Evolutionary conservation across 495 filamentous ascomycete species (phyloP).

Genomic region (Penicillium goetzii): DNA sequence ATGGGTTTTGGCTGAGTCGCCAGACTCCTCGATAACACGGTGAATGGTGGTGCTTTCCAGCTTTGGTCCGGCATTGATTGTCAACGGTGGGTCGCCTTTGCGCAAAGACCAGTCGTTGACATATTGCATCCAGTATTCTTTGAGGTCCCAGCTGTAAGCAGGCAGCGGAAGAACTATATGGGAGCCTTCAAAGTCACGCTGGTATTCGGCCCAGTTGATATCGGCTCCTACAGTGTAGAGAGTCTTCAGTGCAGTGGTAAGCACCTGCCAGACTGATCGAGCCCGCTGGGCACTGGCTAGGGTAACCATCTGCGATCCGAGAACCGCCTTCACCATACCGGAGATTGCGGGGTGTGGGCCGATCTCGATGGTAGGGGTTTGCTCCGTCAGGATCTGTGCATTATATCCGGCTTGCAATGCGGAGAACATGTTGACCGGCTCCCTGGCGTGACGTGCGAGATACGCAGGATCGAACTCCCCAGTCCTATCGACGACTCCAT

Average conservation of each 20-base stretch:
- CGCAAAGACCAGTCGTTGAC: slow-evolving; percentile 31
- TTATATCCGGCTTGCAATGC: background rate
- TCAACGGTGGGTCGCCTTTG: slow-evolving; percentile 8
- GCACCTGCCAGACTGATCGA: background rate
- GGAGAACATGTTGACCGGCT: slow-evolving; percentile 24
- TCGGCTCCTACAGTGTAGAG: slow-evolving; percentile 55
- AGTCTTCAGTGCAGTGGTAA: background rate
- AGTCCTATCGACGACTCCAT: slow-evolving; percentile 15
- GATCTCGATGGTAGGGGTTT: background rate
- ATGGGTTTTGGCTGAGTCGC: background rate
- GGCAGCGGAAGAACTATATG: slow-evolving; percentile 63
- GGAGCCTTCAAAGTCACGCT: slow-evolving; percentile 56
- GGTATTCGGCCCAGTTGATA: slow-evolving; percentile 69
- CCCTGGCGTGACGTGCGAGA: slow-evolving; percentile 27
- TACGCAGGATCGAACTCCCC: slow-evolving; percentile 31
- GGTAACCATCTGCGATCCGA: background rate
- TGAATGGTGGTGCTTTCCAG: slow-evolving; percentile 7
- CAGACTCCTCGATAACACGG: slow-evolving; percentile 5
- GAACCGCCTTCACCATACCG: slow-evolving; percentile 4
- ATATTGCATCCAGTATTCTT: slow-evolving; percentile 49
- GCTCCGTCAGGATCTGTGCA: background rate
- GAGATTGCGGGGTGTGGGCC: background rate
- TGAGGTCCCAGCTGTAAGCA: slow-evolving; percentile 53
- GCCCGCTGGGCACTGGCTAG: background rate
- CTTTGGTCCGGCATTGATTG: background rate